Evolutionary conservation across 2,329 filamentous ascomycete species (phyloP).

Genomic region (Thermoascus crustaceus): DNA sequence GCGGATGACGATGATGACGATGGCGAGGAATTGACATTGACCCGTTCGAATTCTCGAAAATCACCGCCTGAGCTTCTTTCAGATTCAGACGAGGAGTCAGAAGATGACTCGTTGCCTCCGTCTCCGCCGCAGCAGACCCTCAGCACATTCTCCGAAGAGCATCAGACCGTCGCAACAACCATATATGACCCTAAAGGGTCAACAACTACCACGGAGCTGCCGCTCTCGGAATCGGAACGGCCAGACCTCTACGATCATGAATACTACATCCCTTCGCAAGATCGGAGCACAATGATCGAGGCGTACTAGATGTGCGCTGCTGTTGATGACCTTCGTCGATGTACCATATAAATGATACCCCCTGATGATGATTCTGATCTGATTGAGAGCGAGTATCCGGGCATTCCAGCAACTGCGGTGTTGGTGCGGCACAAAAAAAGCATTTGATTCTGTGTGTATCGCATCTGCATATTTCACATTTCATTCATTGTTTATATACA

Average conservation of each 20-base stretch:
- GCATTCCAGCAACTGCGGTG: neutral
- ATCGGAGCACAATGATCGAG: constrained; percentile 39
- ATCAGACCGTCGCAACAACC: constrained; percentile 35
- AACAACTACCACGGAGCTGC: constrained; percentile 10
- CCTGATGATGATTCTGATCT: constrained; percentile 4
- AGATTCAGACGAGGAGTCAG: constrained; percentile 57
- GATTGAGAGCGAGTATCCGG: constrained; percentile 1
- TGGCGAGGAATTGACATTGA: constrained; percentile 54
- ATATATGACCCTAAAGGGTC: constrained; percentile 26
- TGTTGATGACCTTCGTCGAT: constrained; percentile 10
- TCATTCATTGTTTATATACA: neutral
- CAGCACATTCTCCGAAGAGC: constrained; percentile 51
- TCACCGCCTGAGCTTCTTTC: constrained; percentile 62
- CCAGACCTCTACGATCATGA: constrained; percentile 39
- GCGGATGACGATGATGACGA: constrained; percentile 52
- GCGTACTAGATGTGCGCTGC: constrained; percentile 34
- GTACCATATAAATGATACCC: constrained; percentile 7
- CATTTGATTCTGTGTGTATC: neutral
- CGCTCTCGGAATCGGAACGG: constrained; percentile 28
- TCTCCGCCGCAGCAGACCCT: constrained; percentile 54
- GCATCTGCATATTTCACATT: neutral
- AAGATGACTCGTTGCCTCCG: constrained; percentile 65
- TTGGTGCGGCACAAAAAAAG: neutral
- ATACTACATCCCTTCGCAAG: constrained; percentile 40
- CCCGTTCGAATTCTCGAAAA: constrained; percentile 59